Base-by-base conservation (phyloP, 1,139 yeast genomes). In the Hemisphaericaspora xylanilytica region DNA sequence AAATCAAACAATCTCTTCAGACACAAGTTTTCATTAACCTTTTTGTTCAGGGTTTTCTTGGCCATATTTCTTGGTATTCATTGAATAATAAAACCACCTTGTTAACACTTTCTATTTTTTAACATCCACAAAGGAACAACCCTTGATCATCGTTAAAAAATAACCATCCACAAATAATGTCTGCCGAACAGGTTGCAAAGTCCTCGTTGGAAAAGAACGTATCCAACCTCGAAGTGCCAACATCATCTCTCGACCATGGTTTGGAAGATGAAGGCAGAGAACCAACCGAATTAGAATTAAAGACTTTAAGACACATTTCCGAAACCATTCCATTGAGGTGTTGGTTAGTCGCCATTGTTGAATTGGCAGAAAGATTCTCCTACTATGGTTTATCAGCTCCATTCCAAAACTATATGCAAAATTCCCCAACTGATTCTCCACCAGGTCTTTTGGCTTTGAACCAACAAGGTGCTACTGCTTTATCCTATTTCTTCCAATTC, bases 311-410 rank as follows among this genome's bases (percentile, higher is more conserved):
- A 54, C 74, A 68, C 47, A 69, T 70, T 21, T 53, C 70, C 14
- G 74, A 66, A 40, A 46, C 43, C 15, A 67, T 70, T 40, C 76
- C 76, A 20, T 32, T 58, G 20, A 55, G 68, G 35, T 80, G 86
- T 49, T 86, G 85, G 80, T 70, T 83, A 42, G 85, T 86, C 37
- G 89, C 92, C 26, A 48, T 85, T 36, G 86, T 86, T 30, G 95
- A 86, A 61, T 76, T 86, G 48, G 80, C 90, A 31, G 95, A 86
- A 62, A 76, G 95, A 52, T 86, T 86, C 59, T 74, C 92, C n/a
- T 86, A 81, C 69, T 86, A 85, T 53, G 94, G 95, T 55, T 68
- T 85, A 42, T 72, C 82, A 36, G 84, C 86, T 45, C 84, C 88
- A 15, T 80, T 85, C 66, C 84, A 80, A 61, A 85, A 86, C 64